phyloP scores from a whole-genome alignment of 805 yeast genomes.

The Kockiozyma suomiensis region DNA sequence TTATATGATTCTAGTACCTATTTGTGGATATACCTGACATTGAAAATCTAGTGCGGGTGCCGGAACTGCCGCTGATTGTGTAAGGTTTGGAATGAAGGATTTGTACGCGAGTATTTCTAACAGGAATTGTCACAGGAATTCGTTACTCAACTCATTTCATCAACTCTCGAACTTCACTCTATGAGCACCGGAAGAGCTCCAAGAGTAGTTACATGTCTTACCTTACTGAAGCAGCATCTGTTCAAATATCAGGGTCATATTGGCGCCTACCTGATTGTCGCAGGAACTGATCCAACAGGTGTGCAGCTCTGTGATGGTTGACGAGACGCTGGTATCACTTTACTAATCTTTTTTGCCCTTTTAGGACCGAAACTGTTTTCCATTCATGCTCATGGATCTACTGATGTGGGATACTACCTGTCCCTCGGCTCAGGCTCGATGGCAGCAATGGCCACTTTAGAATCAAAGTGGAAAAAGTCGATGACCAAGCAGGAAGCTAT shows the following conservation, averaged over 20 bases:
- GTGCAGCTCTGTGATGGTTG: neutral
- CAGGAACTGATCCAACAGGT: slow-evolving; percentile 96
- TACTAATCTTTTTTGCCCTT: neutral
- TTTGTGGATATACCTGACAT: neutral
- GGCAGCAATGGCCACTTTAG: slow-evolving; percentile 98
- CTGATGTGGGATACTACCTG: slow-evolving; percentile 92
- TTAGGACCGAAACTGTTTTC: slow-evolving; percentile 76
- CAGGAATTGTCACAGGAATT: slow-evolving; percentile 55
- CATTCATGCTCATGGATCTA: slow-evolving; percentile 96
- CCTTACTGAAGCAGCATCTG: slow-evolving; percentile 90
- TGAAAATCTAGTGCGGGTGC: slow-evolving; percentile 80
- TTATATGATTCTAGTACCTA: neutral
- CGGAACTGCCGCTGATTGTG: slow-evolving; percentile 98
- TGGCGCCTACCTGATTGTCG: slow-evolving; percentile 97
- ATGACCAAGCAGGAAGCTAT: slow-evolving; percentile 88
- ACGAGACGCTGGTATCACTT: no score
- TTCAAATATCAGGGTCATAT: slow-evolving; percentile 96
- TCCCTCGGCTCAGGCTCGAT: slow-evolving; percentile 95
- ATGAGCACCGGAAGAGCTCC: slow-evolving; percentile 84
- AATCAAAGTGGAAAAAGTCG: slow-evolving; percentile 79
- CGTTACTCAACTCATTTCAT: slow-evolving; percentile 90
- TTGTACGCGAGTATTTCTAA: neutral
- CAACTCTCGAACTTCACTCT: slow-evolving; percentile 88
- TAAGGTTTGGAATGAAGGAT: slow-evolving; percentile 10
- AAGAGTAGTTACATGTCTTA: slow-evolving; percentile 89